phyloP scores from a whole-genome alignment of 1,284 basidiomycete genomes.

The Exobasidium rhododendri region DNA sequence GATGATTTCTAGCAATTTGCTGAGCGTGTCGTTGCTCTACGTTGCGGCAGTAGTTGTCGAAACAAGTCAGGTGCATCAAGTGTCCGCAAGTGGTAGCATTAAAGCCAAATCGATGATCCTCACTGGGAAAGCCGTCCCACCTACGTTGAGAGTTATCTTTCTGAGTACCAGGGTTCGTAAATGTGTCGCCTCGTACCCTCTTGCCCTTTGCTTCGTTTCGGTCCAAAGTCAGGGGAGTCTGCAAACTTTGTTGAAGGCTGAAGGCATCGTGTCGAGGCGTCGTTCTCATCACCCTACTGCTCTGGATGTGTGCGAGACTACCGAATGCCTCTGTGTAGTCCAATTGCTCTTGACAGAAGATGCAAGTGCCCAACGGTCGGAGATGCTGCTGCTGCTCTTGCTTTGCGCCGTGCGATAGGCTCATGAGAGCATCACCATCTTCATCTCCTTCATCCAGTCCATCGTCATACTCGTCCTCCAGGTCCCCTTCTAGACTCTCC shows the following conservation, averaged over 20 bases:
- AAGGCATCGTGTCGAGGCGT: slow-evolving; percentile 66
- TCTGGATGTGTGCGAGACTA: slow-evolving; percentile 81
- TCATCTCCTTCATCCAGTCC: slow-evolving; percentile 51
- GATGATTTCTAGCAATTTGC: slow-evolving; percentile 89
- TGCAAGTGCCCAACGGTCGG: slow-evolving; percentile 70
- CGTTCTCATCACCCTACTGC: slow-evolving; percentile 76
- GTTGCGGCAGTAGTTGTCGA: slow-evolving; percentile 81
- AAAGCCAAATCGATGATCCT: slow-evolving; percentile 62
- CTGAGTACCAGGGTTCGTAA: background rate
- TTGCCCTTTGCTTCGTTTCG: slow-evolving; percentile 34
- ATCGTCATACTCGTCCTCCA: slow-evolving; percentile 44
- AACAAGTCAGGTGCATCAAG: slow-evolving; percentile 95
- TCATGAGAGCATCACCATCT: slow-evolving; percentile 61
- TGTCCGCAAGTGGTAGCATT: slow-evolving; percentile 89
- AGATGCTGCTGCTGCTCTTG: slow-evolving; percentile 57
- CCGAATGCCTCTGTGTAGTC: slow-evolving; percentile 75
- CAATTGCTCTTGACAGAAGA: slow-evolving; percentile 94
- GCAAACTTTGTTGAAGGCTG: slow-evolving; percentile 73
- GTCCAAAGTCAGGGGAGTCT: slow-evolving; percentile 57
- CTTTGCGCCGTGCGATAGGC: slow-evolving; percentile 57
- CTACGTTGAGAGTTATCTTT: slow-evolving; percentile 53
- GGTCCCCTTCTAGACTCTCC: slow-evolving; percentile 43
- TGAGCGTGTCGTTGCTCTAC: slow-evolving; percentile 82
- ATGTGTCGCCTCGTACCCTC: slow-evolving; percentile 8
- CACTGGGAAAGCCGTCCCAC: slow-evolving; percentile 30